Base-by-base conservation (phyloP, 352 stramenopile genomes). In the Pythium rhizo-oryzae region DNA sequence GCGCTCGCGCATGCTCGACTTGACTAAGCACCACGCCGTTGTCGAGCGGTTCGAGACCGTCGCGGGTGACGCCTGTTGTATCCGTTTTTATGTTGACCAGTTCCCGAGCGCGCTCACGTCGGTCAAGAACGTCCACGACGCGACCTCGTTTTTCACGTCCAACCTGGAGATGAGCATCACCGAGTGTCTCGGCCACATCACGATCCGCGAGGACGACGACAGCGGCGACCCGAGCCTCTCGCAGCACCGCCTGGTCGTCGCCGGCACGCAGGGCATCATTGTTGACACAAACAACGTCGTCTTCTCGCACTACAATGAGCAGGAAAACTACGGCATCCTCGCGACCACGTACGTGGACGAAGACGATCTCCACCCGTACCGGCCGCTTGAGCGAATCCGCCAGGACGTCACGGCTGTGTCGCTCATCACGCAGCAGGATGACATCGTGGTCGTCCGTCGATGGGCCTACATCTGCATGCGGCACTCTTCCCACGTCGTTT, bases 101-200 rank as follows among this genome's bases (percentile, higher is more conserved):
- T 80, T 87, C 24, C 75, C 80, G 33, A 71, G 70, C 43, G 64
- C 67, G 18, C 47, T 69, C 7, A 65, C 55, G 4, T 77, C 67
- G 8, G 78, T 86, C 13, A 74, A 71, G 43, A 76, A 85, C 37
- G 76, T 88, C 43, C 84, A 79, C 49, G 81, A 90, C n/a, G 57
- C 80, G 7, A 66, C 84, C 37, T 56, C 75, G 16, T 88, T 87
- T 37, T 87, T 84, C 58, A 82, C 77, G 35, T 70, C 67, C 67
- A 92, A 90, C 61, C 70, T 84, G 8, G 84, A 92, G 68, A 87
- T 92, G 64, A 85, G 80, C 37, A 84, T 90, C 65, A 90, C 84
- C 8, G 84, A 92, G 60, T 80, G 69, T 8, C 71, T 85, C 0
- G 84, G 82, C 21, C 80, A 87, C 59, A 88, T 92, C 49, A 92